phyloP scores from a whole-genome alignment of 257 asterid genomes.

The Anisodus tanguticus region DNA sequence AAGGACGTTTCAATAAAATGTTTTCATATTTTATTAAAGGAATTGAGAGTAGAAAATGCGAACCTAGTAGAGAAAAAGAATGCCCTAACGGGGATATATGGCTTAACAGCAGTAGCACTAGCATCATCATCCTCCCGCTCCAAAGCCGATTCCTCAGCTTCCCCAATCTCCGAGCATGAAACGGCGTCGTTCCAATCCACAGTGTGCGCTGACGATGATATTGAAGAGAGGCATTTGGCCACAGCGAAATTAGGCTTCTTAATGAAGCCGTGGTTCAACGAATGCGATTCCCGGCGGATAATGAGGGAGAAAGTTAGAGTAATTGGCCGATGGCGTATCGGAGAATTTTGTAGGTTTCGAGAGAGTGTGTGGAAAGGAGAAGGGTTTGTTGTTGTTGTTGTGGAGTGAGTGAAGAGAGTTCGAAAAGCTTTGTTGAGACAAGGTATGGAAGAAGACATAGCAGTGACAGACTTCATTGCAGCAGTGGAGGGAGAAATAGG shows the following conservation, averaged over 20 bases:
- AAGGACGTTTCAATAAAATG: neutral
- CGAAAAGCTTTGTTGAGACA: slow-evolving; percentile 32
- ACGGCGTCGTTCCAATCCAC: slow-evolving; percentile 58
- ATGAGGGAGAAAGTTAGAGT: slow-evolving; percentile 27
- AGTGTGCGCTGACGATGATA: slow-evolving; percentile 52
- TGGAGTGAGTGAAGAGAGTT: slow-evolving; percentile 32
- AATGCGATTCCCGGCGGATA: slow-evolving; percentile 30
- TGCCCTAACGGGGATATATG: slow-evolving; percentile 82
- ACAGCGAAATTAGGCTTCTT: slow-evolving; percentile 39
- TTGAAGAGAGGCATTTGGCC: slow-evolving; percentile 55
- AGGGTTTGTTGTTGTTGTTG: slow-evolving; percentile 8
- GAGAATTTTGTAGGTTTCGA: slow-evolving; percentile 1
- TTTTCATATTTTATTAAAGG: neutral
- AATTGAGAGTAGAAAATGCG: neutral
- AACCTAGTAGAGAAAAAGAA: slow-evolving; percentile 93
- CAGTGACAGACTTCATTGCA: slow-evolving; percentile 26
- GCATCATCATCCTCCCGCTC: slow-evolving; percentile 51
- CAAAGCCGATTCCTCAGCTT: slow-evolving; percentile 30
- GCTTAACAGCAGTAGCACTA: slow-evolving; percentile 43
- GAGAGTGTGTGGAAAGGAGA: neutral
- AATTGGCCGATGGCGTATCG: neutral
- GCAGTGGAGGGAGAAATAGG: neutral
- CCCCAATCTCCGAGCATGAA: slow-evolving; percentile 43
- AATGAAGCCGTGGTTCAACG: slow-evolving; percentile 33
- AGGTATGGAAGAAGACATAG: slow-evolving; percentile 27